Base-by-base conservation (phyloP, 345 rosid genomes). In the Eucalyptus pauciflora region DNA sequence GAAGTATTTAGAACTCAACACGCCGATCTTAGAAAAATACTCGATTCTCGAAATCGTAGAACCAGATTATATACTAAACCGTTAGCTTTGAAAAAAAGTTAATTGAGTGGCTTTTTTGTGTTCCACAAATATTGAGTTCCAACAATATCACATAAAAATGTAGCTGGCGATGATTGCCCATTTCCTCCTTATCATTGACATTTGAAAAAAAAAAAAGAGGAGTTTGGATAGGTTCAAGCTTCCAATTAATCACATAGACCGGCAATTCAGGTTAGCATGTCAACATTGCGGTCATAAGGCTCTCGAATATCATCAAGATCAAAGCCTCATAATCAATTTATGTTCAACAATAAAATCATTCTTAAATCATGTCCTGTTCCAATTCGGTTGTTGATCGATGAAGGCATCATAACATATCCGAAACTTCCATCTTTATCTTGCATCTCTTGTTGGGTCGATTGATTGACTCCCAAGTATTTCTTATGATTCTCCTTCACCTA, bases 141-240 rank as follows among this genome's bases (percentile, higher is more conserved):
- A 41, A 20, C 48, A 7, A 41, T 76, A 41, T 10, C 27, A 3
- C 48, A 20, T 11, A 41, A 41, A 20, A 25, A 33, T 5, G 45
- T 69, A 18, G 46, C 46, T 76, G 14, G 10, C 14, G 1, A 20
- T 18, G 83, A 37, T 10, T 3, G 8, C 13, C 27, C 48, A 2
- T 76, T 37, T 76, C 25, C 83, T 37, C 46, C 48, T 45, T 10
- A 76, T 37, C 14, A 20, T 10, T 37, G 45, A 20, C 24, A 18
- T 37, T 16, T 31, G 10, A 2, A 16, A 31, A 3, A 15, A 37
- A 15, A 2, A 15, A 8, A 0, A 4, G 10, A 20, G 48, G 83
- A 76, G 48, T 76, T 41, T 25, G 27, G 2, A 41, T 41, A 41
- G 83, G 83, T 18, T 71, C 46, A 2, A 71, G 1, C 83, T 71